Evolutionary conservation across 2,329 filamentous ascomycete species (phyloP).

Genomic region (Colletotrichum euphorbiae): DNA sequence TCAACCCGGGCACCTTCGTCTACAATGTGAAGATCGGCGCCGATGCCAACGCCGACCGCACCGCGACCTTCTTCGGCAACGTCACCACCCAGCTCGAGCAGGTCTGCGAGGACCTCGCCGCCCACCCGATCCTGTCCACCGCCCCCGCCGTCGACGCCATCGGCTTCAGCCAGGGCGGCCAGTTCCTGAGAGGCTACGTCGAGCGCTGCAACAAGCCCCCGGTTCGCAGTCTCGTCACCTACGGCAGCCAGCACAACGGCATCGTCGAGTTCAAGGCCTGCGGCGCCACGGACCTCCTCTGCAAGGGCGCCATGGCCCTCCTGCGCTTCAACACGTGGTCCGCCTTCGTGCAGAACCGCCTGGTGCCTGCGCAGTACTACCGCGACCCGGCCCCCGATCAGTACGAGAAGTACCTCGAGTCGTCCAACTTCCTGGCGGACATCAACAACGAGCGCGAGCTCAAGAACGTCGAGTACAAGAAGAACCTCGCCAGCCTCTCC

Average conservation of each 20-base stretch:
- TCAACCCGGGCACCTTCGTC: conserved; percentile 86
- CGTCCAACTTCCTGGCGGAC: conserved; percentile 91
- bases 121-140: conserved; percentile 82
- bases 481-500: conserved; percentile 75
- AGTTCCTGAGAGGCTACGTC: conserved; percentile 92
- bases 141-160: conserved; percentile 89
- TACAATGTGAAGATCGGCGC: conserved; percentile 81
- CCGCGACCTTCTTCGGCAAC: conserved; percentile 91
- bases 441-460: conserved; percentile 89
- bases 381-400: conserved; percentile 73
- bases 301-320: conserved; percentile 81
- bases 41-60: conserved; percentile 76
- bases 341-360: conserved; percentile 77
- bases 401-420: conserved; percentile 78
- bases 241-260: conserved; percentile 92
- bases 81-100: conserved; percentile 79
- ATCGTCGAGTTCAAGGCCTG: conserved; percentile 87
- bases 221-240: conserved; percentile 84
- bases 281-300: conserved; percentile 78
- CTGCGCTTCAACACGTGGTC: conserved; percentile 86
- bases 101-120: conserved; percentile 82
- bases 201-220: conserved; percentile 85
- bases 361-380: conserved; percentile 97
- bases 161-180: conserved; percentile 95
- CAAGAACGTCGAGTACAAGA: conserved; percentile 81